Base-by-base conservation (phyloP, 257 asterid species). In the Mitragyna speciosa region DNA sequence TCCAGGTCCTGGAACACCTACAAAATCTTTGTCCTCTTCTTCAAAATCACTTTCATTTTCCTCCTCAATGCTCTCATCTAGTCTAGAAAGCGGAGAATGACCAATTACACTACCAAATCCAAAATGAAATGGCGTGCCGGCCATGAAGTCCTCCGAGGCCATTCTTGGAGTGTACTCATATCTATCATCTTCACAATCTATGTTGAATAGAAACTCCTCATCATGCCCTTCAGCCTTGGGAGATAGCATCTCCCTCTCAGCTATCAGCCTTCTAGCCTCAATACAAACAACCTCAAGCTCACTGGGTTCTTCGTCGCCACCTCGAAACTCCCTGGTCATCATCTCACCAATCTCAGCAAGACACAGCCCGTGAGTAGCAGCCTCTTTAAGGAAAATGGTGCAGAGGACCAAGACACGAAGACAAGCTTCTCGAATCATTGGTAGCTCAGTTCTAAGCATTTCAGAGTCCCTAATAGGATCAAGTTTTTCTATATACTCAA, bases 311-410 rank as follows among this genome's bases (percentile, higher is more conserved):
- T 95, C 99, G 61, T 92, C 99, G 4, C 95, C 96, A 70, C 91
- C 84, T 51, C 91, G 95, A 43, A 94, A 90, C 86, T 90, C 98
- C 84, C 98, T 77, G 70, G 94, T 96, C 99, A 96, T 96, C 98
- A 96, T 96, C 86, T 92, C 97, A 54, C 97, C 99, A 73, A 96
- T 94, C 91, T 96, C 98, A 68, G 98, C 93, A 79, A 96, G 97
- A 80, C 96, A 96, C 14, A 96, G 91, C 70, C 98, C 98, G 82
- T 86, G 78, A 2, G 82, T 86, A 71, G 95, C 97, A 70, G 97
- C 98, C 83, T 90, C 98, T 82, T 96, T 91, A 74, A 94, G 92
- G 82, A 96, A 96, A 83, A 87, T 80, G 47, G 97, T 94, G 84
- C 96, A 94, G 69, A 96, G 90, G 79, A 81, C 74, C 82, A 96